Percentiles rank a stretch among this genome's conserved stretches.
Evolutionary conservation across 495 filamentous ascomycete genomes (phyloP).

Genomic region (Neurospora africana): DNA sequence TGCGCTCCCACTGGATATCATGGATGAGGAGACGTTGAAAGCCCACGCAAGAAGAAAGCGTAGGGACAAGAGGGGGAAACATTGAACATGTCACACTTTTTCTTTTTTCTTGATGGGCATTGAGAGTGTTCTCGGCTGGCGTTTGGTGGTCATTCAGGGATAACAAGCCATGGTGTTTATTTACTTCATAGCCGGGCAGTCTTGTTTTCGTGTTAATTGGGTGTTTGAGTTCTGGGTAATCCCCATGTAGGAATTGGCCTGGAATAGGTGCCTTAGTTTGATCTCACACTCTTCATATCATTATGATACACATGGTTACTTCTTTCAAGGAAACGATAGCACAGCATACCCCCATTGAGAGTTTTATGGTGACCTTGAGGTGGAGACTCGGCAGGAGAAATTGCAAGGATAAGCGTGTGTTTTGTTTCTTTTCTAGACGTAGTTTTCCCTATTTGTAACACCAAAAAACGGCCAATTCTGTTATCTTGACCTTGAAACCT

Average conservation of each 20-base stretch:
- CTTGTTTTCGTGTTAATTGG: not conserved
- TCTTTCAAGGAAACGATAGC: not conserved
- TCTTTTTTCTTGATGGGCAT: not conserved
- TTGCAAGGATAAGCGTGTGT: not conserved
- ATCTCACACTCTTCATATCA: not conserved
- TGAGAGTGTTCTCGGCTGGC: not conserved
- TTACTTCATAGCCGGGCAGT: not conserved
- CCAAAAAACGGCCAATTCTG: not conserved
- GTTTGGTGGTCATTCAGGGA: not conserved
- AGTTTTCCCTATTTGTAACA: not conserved
- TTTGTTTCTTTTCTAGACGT: not conserved
- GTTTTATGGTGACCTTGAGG: not conserved
- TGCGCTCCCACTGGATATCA: slow-evolving; percentile 56
- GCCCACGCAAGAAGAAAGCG: slow-evolving; percentile 52
- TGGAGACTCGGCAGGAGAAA: not conserved
- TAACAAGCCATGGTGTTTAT: not conserved
- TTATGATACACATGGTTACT: not conserved
- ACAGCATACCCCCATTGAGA: not conserved
- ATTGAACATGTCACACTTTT: slow-evolving; percentile 7
- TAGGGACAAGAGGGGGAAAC: slow-evolving; percentile 20
- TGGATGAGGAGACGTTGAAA: slow-evolving; percentile 57
- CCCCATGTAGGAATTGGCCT: not conserved
- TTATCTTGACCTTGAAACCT: not conserved
- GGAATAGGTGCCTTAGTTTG: not conserved
- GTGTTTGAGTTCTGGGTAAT: not conserved